Conservation (phyloP, 73 alveolate species). For the Diophrys appendiculata region DNA sequence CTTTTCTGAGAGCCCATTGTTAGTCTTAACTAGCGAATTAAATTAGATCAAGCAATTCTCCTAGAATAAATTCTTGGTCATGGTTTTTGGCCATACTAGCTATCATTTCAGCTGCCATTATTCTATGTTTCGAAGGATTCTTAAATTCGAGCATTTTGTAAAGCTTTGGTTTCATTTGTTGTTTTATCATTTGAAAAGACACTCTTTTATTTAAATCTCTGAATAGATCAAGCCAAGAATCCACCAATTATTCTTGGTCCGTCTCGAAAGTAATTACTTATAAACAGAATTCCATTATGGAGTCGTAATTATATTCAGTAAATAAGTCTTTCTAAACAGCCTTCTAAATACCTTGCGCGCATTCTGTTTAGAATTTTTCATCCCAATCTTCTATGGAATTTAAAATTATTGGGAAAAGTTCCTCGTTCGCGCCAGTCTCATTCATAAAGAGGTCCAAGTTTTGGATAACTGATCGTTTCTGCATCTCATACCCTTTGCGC, state of each 20-base stretch:
- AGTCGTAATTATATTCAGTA: too few species aligned
- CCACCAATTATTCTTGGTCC: too few species aligned
- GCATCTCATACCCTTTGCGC: slow-evolving; percentile 1
- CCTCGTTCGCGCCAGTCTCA: slow-evolving; percentile 19
- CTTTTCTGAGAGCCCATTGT: background rate
- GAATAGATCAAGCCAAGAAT: too few species aligned
- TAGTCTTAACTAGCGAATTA: background rate
- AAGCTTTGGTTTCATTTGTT: background rate
- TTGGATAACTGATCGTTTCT: background rate
- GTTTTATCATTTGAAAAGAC: too few species aligned
- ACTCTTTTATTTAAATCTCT: too few species aligned
- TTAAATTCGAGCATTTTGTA: slow-evolving; percentile 3
- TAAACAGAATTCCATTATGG: too few species aligned
- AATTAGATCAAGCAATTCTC: background rate
- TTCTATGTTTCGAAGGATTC: background rate
- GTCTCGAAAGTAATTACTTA: too few species aligned
- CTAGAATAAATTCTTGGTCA: background rate
- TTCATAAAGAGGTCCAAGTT: background rate
- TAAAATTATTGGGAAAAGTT: background rate
- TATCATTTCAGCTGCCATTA: background rate
- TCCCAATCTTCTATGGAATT: slow-evolving; percentile 19
- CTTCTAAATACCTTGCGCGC: slow-evolving; percentile 10
- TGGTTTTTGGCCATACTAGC: background rate
- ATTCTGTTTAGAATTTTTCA: background rate
- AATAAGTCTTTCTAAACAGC: background rate